Base-by-base conservation (phyloP, 805 yeast species). In the Lipomyces starkeyi region DNA sequence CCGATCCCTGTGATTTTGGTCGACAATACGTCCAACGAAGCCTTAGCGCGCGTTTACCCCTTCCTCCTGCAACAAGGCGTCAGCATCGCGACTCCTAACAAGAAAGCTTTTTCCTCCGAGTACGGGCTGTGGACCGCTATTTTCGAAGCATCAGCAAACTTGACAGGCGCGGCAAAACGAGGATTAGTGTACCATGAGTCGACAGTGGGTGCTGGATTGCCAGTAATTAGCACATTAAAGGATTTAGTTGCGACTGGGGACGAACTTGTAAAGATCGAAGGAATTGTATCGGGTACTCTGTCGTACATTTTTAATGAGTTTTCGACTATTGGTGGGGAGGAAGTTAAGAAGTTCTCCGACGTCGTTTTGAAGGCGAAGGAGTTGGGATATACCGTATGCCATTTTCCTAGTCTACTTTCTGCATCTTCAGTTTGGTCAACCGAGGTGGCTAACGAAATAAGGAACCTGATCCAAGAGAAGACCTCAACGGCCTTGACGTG, bases 381-480 rank as follows among this genome's bases (percentile, higher is more conserved):
- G 62, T 83, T 92, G 73, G 99, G 99, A 62, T 95, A 92, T 85
- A 94, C 98, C 55, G 40, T 60, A 49, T 17, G 34, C 52, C 3
- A 37, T n/a, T 58, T 58, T 13, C 22, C 11, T 2, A 5, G 53
- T 40, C 27, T 17, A 20, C n/a, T n/a, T 4, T 4, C 13, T n/a
- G 22, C 17, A n/a, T 1, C 11, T 13, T 53, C n/a, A 13, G 56
- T 40, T 37, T 55, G 9, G 29, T 29, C 13, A 8, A 17, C 17
- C 63, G 40, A 37, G 17, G 40, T 13, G 6, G 27, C 53, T 59
- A 60, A 22, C 25, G 17, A 20, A 22, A n/a, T 53, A 43, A 43
- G 66, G 99, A 95, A 82, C 99, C 99, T 61, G 99, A 95, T 80
- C 99, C 99, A 80, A 89, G 99, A 82, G 99, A 95, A 79, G 99